Evolutionary conservation across 768 basidiomycete genomes (phyloP).

Genomic region (Suillus luteus): DNA sequence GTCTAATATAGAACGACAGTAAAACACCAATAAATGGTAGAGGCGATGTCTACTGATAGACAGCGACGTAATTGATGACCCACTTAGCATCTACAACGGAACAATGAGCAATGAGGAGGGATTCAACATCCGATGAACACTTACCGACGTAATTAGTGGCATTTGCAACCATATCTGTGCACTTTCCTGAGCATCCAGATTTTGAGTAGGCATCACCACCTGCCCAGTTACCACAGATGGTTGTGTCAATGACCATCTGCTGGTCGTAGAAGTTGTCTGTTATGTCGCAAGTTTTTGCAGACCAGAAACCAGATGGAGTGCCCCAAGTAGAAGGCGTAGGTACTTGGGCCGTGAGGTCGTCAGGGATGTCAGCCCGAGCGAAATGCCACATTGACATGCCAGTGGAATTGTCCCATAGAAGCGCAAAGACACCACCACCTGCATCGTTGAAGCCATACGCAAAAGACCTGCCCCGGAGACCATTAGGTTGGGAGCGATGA

Average conservation of each 20-base stretch:
- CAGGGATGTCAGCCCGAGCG: constrained; percentile 50
- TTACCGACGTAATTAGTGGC: constrained; percentile 54
- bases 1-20: neutral
- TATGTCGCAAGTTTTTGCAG: constrained; percentile 50
- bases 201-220: constrained; percentile 20
- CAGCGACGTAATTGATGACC: constrained; percentile 57
- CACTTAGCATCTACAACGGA: constrained; percentile 49
- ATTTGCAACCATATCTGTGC: constrained; percentile 50
- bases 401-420: constrained; percentile 47
- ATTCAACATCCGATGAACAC: constrained; percentile 29
- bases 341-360: constrained; percentile 45
- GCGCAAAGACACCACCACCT: constrained; percentile 57
- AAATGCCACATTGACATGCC: constrained; percentile 64
- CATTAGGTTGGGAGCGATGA: constrained; percentile 38
- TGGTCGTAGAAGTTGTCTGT: constrained; percentile 55
- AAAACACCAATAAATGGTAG: neutral
- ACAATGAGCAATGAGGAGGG: neutral
- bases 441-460: constrained; percentile 35
- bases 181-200: constrained; percentile 45
- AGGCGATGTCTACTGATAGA: constrained; percentile 40
- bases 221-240: constrained; percentile 37
- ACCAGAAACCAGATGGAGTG: constrained; percentile 53
- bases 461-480: constrained; percentile 37
- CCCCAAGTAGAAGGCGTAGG: constrained; percentile 58
- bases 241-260: constrained; percentile 43